phyloP scores from a whole-genome alignment of 139 green algal genomes.

The Gonium pectorale region DNA sequence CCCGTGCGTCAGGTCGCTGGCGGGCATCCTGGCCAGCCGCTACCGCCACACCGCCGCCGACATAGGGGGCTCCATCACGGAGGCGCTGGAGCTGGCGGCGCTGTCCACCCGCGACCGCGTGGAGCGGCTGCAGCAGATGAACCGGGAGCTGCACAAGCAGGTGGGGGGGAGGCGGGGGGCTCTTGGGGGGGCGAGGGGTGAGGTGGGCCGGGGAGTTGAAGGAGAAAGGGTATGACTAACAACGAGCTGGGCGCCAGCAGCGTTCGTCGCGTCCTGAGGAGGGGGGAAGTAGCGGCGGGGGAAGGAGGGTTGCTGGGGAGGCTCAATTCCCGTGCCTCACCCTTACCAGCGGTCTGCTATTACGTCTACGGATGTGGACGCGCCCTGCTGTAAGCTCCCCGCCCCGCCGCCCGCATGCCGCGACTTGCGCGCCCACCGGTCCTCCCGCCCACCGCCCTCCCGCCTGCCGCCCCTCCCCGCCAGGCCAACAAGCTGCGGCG shows the following conservation, averaged over 20 bases:
- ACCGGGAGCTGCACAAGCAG: conserved; percentile 29
- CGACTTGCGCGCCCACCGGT: background rate
- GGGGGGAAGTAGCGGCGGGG: too few relatives aligned
- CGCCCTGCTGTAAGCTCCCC: too few relatives aligned
- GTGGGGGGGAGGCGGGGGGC: background rate
- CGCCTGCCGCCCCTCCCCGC: too few relatives aligned
- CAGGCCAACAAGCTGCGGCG: conserved; percentile 42
- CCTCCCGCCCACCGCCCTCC: background rate
- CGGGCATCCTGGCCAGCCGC: conserved; percentile 39
- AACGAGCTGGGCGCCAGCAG: too few relatives aligned
- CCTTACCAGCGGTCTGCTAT: too few relatives aligned
- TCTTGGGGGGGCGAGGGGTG: background rate
- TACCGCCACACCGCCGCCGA: conserved; percentile 42
- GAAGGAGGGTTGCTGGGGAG: too few relatives aligned
- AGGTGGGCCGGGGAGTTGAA: background rate
- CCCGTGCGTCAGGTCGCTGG: conserved; percentile 26
- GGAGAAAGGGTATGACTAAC: too few relatives aligned
- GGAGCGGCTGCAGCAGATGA: conserved; percentile 32
- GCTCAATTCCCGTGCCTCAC: too few relatives aligned
- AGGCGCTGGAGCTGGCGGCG: conserved; percentile 46
- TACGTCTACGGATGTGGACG: too few relatives aligned
- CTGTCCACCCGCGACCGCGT: conserved; percentile 42
- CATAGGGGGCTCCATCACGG: conserved; percentile 49
- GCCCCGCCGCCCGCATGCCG: background rate
- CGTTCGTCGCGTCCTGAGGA: too few relatives aligned